These are phyloP conservation scores for Hymenoscyphus occultus DNA, from an alignment of 2,329 filamentous ascomycete species.

Conservation along the genomic window DNA sequence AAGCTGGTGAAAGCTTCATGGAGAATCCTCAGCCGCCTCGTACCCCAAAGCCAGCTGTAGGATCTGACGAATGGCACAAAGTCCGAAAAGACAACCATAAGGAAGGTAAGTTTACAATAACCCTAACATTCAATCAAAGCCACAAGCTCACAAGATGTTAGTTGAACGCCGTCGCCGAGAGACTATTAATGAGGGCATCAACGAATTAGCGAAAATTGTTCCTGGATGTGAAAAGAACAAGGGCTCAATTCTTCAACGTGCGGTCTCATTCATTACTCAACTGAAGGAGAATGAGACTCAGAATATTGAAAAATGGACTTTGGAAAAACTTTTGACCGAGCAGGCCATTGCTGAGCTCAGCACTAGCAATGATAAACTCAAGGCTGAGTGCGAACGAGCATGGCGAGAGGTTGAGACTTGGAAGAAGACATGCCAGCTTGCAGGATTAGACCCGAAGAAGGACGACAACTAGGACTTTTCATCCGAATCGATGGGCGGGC, in stretches of 20 bases:
- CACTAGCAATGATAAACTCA: constrained; percentile 81
- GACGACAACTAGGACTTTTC: constrained; percentile 35
- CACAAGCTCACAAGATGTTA: constrained; percentile 42
- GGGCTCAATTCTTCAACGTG: constrained; percentile 89
- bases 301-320: constrained; percentile 91
- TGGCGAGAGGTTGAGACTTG: constrained; percentile 77
- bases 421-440: constrained; percentile 66
- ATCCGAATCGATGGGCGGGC: constrained; percentile 29
- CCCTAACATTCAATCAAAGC: background rate
- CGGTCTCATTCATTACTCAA: constrained; percentile 90
- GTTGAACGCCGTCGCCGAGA: constrained; percentile 95
- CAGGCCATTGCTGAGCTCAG: constrained; percentile 87
- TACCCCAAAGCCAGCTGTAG: constrained; percentile 76
- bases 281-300: constrained; percentile 91
- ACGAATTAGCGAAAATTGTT: constrained; percentile 95
- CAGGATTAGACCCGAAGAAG: constrained; percentile 51
- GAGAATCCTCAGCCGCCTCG: constrained; percentile 40
- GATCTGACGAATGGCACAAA: constrained; percentile 97
- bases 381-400: constrained; percentile 72
- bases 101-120: constrained; percentile 64
- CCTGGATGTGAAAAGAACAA: constrained; percentile 99
- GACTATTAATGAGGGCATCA: constrained; percentile 98
- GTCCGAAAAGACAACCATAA: constrained; percentile 97
- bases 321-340: constrained; percentile 86
- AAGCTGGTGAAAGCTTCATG: constrained; percentile 37